Conservation (phyloP, 768 basidiomycete genomes). For the Cantharellus anzutake region DNA sequence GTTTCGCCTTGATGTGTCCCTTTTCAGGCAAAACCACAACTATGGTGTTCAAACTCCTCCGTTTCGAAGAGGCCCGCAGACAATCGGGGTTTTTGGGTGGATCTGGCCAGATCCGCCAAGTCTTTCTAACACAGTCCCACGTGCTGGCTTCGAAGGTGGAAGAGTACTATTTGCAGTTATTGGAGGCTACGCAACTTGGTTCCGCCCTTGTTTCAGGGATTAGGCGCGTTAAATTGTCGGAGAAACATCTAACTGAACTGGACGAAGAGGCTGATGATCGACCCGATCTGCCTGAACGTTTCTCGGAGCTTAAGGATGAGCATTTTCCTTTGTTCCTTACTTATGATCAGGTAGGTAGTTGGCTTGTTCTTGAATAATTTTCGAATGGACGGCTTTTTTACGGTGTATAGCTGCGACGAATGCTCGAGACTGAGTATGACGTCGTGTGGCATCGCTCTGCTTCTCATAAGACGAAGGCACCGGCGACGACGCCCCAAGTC, state of each 20-base stretch:
- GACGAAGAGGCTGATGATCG: slow-evolving; percentile 27
- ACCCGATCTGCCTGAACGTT: slow-evolving; percentile 30
- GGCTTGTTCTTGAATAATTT: background rate
- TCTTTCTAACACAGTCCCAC: slow-evolving; percentile 8
- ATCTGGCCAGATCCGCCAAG: background rate
- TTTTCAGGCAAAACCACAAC: slow-evolving; percentile 7
- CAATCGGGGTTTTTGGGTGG: background rate
- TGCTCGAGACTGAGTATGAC: slow-evolving; percentile 28
- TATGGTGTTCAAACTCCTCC: slow-evolving; percentile 8
- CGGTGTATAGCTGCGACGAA: slow-evolving; percentile 23
- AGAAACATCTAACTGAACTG: slow-evolving; percentile 18
- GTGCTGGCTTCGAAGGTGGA: slow-evolving; percentile 50
- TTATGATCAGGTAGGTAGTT: slow-evolving; percentile 30
- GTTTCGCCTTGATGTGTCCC: no score
- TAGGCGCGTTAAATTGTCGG: slow-evolving; percentile 2
- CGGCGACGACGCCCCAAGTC: background rate
- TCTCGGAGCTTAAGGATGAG: slow-evolving; percentile 33
- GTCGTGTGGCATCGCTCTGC: slow-evolving; percentile 7
- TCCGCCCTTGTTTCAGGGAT: no score
- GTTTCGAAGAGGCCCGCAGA: background rate
- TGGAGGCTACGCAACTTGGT: slow-evolving; percentile 22
- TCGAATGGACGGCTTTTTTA: background rate
- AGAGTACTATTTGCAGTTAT: slow-evolving; percentile 37
- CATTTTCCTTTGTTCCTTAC: slow-evolving; percentile 59
- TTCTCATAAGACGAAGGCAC: background rate